A percentile compares a stretch with the other conserved stretches of the same genome.
phyloP scores from a whole-genome alignment of 116 monocot genomes.

The Iris pallida region DNA sequence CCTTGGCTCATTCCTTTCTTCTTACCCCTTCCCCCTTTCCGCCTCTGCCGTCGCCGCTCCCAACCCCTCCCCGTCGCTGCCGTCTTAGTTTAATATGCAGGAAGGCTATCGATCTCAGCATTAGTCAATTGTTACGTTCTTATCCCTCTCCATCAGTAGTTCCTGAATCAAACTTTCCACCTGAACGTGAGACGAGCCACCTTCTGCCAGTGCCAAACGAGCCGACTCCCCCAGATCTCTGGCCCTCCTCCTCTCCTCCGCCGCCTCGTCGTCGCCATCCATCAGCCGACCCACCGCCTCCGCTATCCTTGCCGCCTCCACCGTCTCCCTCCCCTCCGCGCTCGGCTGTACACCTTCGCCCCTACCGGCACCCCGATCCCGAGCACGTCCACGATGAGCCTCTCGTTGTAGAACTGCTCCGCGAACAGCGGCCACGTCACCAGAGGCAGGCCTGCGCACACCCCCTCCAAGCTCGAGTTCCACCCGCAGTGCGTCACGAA shows the following conservation, averaged over 20 bases:
- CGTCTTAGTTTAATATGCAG: too few species aligned
- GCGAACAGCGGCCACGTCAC: constrained; percentile 7
- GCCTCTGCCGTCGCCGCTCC: too few species aligned
- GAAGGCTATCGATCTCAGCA: too few species aligned
- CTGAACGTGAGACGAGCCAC: neutral
- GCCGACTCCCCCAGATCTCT: constrained; percentile 1
- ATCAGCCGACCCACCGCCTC: too few species aligned
- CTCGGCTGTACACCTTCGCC: constrained; percentile 4
- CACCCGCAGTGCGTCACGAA: constrained; percentile 11
- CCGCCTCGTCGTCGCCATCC: neutral
- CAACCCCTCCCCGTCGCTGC: too few species aligned
- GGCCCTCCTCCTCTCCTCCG: constrained; percentile 1
- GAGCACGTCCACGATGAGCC: constrained; percentile 8
- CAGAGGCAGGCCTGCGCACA: constrained; percentile 4
- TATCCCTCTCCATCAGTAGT: constrained; percentile 3
- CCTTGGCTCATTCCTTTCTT: too few species aligned
- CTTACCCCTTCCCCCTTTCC: too few species aligned
- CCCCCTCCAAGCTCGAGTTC: constrained; percentile 13
- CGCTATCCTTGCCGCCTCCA: neutral
- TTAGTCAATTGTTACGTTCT: too few species aligned
- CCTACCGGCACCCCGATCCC: constrained; percentile 9
- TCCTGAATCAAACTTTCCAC: neutral
- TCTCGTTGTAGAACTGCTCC: constrained; percentile 12
- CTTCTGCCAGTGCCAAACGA: constrained; percentile 2
- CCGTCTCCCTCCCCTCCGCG: neutral